Evolutionary conservation across 1,284 basidiomycete genomes (phyloP).

Genomic region (Cutaneotrichosporon sp.): DNA sequence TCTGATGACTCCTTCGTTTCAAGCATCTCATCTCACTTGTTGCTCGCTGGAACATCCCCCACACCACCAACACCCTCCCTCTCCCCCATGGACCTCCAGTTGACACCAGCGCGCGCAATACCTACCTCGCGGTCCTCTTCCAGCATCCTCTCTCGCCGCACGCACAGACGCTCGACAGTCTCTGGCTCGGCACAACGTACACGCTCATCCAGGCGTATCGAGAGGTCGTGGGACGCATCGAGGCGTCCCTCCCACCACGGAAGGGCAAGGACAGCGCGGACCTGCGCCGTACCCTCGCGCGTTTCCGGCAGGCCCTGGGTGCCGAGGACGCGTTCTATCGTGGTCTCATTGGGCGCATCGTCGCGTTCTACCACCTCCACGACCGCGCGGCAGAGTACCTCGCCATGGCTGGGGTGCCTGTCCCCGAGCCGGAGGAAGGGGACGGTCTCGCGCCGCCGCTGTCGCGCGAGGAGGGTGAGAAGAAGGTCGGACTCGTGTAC

Average conservation of each 20-base stretch:
- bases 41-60: no score
- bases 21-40: no score
- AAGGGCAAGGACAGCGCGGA: conserved; percentile 59
- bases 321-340: conserved; percentile 87
- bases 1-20: no score
- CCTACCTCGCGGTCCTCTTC: conserved; percentile 72
- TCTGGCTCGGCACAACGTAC: conserved; percentile 93
- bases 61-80: not conserved
- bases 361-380: conserved; percentile 60
- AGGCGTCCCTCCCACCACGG: conserved; percentile 49
- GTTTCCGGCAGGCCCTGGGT: conserved; percentile 79
- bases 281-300: conserved; percentile 76
- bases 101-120: conserved; percentile 66
- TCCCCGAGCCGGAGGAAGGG: conserved; percentile 36
- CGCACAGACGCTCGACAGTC: conserved; percentile 73
- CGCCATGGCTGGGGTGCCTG: conserved; percentile 60
- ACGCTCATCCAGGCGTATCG: conserved; percentile 81
- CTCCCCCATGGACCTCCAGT: not conserved
- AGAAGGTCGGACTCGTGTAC: conserved; percentile 69
- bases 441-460: conserved; percentile 53
- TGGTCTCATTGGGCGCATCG: conserved; percentile 68
- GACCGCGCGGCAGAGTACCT: conserved; percentile 52
- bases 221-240: conserved; percentile 66
- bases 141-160: conserved; percentile 70
- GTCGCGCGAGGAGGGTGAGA: conserved; percentile 59